Conservation (phyloP, 2,329 filamentous ascomycete genomes). For the Escovopsis sp. region DNA sequence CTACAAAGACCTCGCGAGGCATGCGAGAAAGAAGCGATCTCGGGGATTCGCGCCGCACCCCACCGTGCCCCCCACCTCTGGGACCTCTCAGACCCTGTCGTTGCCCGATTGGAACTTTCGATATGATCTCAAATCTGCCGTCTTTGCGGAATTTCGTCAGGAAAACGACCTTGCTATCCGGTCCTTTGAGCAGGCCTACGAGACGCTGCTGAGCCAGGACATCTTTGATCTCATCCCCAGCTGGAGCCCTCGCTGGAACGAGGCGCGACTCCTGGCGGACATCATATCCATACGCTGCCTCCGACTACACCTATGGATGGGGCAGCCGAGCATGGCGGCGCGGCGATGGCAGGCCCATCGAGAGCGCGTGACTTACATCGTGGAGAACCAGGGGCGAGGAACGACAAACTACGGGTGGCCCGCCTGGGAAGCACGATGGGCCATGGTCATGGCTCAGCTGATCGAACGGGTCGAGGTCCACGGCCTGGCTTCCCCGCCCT, state of each 20-base stretch:
- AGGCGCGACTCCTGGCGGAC: conserved; percentile 80
- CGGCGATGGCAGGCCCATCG: conserved; percentile 69
- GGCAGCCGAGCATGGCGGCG: conserved; percentile 64
- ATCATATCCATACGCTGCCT: conserved; percentile 65
- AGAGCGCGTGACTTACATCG: conserved; percentile 56
- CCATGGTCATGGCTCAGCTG: conserved; percentile 45
- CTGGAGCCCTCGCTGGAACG: conserved; percentile 84
- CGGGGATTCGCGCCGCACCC: conserved; percentile 65
- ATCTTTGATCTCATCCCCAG: conserved; percentile 78
- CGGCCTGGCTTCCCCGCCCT: conserved; percentile 30
- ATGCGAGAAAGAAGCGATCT: conserved; percentile 75
- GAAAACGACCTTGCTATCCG: conserved; percentile 80
- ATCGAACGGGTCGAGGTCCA: conserved; percentile 39
- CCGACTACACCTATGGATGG: conserved; percentile 68
- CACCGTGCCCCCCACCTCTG: conserved; percentile 66
- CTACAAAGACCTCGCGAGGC: conserved; percentile 87
- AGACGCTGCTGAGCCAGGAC: conserved; percentile 66
- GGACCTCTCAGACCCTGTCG: conserved; percentile 75
- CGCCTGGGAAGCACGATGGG: conserved; percentile 76
- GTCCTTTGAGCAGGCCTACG: conserved; percentile 78
- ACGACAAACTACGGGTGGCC: conserved; percentile 85
- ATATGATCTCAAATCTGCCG: conserved; percentile 84
- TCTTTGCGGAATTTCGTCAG: conserved; percentile 85
- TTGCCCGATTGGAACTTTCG: conserved; percentile 81
- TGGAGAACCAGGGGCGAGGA: conserved; percentile 73